Evolutionary conservation across 2,329 filamentous ascomycete species (phyloP), one percentile per base, ranked within the genome.

Genomic region (Neodidymelliopsis sp.): DNA sequence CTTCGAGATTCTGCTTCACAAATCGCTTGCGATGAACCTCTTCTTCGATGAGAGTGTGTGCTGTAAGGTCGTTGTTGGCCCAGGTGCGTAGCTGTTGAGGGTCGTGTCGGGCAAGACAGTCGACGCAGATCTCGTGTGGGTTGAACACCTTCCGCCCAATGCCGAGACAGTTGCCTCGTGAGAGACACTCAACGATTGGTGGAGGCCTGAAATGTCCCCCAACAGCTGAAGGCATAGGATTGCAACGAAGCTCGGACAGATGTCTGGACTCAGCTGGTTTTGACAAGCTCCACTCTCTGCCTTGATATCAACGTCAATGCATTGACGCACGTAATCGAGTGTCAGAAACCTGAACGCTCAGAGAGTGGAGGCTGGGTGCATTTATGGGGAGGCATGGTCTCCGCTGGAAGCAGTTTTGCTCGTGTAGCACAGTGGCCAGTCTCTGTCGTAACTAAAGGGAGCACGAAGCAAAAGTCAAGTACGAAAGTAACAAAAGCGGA

Each of bases 31-130:
- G 51, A 18, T 33, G 19, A 18, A 59, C n/a, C 36, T 67, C 59
- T 39, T 58, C 50, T 30, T 62, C 50, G 15, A 68, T 51, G 10
- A 59, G 23, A 20, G 43, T 38, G 10, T 56, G 39, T 29, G 59
- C 57, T 18, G 48, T 20, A 22, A 35, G 29, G 37, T 62, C 61
- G 13, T 46, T 41, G 20, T 59, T 47, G 10, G 59, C 54, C 58
- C 53, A 59, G 6, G 37, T 29, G 27, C 59, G 57, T 25, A 67
- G 56, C 41, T 67, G 60, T 38, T 61, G 50, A 31, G 51, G 58
- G 27, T 68, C 62, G 55, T 65, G 53, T 49, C 61, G 45, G 35
- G 55, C 56, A 13, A 67, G 51, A 53, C 65, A 66, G 22, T 57
- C 53, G 29, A 35, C n/a, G 31, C 65, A 67, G 27, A 66, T 52